phyloP scores from a whole-genome alignment of 177 flowering plant genomes.

The Vitis hybrid region DNA sequence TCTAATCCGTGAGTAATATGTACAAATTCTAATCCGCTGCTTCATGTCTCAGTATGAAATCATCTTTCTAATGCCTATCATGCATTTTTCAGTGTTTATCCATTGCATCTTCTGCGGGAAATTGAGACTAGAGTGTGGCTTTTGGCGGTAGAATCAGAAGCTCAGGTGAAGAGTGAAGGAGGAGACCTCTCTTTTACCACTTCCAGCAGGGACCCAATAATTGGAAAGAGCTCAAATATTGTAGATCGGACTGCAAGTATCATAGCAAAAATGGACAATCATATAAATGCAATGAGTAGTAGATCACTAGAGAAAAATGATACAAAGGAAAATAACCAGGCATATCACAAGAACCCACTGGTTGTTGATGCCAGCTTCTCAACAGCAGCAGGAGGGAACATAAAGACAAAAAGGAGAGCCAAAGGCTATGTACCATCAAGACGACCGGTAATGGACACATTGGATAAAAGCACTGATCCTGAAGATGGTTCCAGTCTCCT shows the following conservation, averaged over 20 bases:
- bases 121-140: conserved; percentile 99
- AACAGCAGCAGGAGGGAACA: conserved; percentile 34
- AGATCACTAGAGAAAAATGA: conserved; percentile 56
- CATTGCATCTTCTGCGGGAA: conserved; percentile 91
- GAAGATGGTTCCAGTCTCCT: conserved; percentile 45
- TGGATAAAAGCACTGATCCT: conserved; percentile 50
- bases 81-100: conserved; percentile 66
- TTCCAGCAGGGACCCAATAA: conserved; percentile 34
- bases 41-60: conserved; percentile 4
- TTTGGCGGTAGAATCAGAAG: conserved; percentile 96
- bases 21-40: conserved; percentile 3
- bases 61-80: conserved; percentile 11
- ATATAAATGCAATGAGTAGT: conserved; percentile 51
- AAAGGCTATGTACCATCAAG: conserved; percentile 58
- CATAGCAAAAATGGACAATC: conserved; percentile 84
- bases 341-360: conserved; percentile 37
- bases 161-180: conserved; percentile 71
- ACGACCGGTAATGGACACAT: conserved; percentile 44
- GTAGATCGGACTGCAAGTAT: conserved; percentile 81
- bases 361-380: conserved; percentile 41
- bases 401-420: conserved; percentile 72
- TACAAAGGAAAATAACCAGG: conserved; percentile 46
- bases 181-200: conserved; percentile 42
- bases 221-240: conserved; percentile 54
- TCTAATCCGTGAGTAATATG: conserved; percentile 69